Percentiles rank a stretch among this genome's conserved stretches.
These are phyloP conservation scores for Graphiopsis chlorocephala DNA, from an alignment of 2,329 filamentous ascomycete genomes.

Conservation along the genomic window DNA sequence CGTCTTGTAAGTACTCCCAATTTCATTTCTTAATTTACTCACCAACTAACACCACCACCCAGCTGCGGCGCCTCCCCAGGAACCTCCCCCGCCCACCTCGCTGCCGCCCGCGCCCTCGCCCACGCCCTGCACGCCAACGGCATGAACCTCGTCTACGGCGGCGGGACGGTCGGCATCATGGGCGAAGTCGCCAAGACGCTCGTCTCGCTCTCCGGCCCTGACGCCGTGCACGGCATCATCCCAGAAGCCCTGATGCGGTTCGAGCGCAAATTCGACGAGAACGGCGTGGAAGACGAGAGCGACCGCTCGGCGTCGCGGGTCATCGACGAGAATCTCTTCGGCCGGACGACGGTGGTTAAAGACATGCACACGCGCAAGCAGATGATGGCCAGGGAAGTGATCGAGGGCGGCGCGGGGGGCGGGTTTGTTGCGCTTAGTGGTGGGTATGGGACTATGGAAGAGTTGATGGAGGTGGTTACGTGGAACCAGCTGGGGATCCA, in stretches of 20 bases:
- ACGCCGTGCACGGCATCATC: constrained; percentile 88
- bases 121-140: constrained; percentile 69
- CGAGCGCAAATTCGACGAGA: constrained; percentile 61
- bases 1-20: constrained; percentile 64
- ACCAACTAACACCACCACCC: constrained; percentile 20
- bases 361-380: constrained; percentile 98
- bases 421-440: constrained; percentile 88
- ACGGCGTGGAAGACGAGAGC: constrained; percentile 44
- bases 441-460: constrained; percentile 93
- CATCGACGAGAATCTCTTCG: constrained; percentile 67
- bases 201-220: constrained; percentile 75
- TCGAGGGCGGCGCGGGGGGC: constrained; percentile 74
- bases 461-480: constrained; percentile 84
- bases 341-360: constrained; percentile 79
- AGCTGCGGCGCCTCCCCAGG: constrained; percentile 81
- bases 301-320: constrained; percentile 38
- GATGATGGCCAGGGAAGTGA: constrained; percentile 86
- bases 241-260: constrained; percentile 77
- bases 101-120: constrained; percentile 74
- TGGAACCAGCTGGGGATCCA: constrained; percentile 98
- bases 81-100: constrained; percentile 69
- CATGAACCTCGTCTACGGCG: constrained; percentile 87
- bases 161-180: constrained; percentile 93
- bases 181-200: constrained; percentile 87
- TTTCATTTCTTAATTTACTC: neutral